Conservation (phyloP, 345 rosid genomes). For the Microcos paniculata region DNA sequence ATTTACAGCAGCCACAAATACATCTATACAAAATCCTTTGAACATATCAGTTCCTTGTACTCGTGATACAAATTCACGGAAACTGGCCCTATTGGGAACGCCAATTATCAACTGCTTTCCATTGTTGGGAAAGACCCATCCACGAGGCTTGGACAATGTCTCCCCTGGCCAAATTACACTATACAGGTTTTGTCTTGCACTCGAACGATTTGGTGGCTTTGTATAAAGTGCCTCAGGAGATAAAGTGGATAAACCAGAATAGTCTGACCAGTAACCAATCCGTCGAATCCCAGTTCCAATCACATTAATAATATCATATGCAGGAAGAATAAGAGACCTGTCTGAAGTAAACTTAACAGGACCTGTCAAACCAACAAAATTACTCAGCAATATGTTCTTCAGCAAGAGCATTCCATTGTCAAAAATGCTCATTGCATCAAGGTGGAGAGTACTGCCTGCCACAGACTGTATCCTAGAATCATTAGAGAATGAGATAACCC, state of each 20-base stretch:
- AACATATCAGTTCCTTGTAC: slow-evolving; percentile 59
- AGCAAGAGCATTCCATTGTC: slow-evolving; percentile 57
- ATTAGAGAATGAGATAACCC: slow-evolving; percentile 70
- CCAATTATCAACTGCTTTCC: slow-evolving; percentile 83
- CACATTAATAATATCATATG: slow-evolving; percentile 83
- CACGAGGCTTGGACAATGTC: slow-evolving; percentile 67
- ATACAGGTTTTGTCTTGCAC: slow-evolving; percentile 49
- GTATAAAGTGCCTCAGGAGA: slow-evolving; percentile 62
- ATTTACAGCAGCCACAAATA: slow-evolving; percentile 73
- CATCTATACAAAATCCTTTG: slow-evolving; percentile 93
- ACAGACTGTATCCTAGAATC: slow-evolving; percentile 53
- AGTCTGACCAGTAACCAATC: slow-evolving; percentile 92
- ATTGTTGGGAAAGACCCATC: slow-evolving; percentile 92
- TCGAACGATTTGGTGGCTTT: slow-evolving; percentile 62
- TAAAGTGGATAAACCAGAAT: slow-evolving; percentile 71
- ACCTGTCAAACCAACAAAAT: slow-evolving; percentile 81
- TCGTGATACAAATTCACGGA: slow-evolving; percentile 71
- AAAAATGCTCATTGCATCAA: slow-evolving; percentile 71
- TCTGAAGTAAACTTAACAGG: slow-evolving; percentile 55
- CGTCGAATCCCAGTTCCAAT: slow-evolving; percentile 76
- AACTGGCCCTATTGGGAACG: slow-evolving; percentile 76
- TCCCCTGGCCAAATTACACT: slow-evolving; percentile 95
- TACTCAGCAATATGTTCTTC: slow-evolving; percentile 53
- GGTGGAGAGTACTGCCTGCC: slow-evolving; percentile 55
- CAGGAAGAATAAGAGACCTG: slow-evolving; percentile 57